These are phyloP conservation scores for Coriaria nepalensis DNA, from an alignment of 306 rosid species.

Conservation along the genomic window DNA sequence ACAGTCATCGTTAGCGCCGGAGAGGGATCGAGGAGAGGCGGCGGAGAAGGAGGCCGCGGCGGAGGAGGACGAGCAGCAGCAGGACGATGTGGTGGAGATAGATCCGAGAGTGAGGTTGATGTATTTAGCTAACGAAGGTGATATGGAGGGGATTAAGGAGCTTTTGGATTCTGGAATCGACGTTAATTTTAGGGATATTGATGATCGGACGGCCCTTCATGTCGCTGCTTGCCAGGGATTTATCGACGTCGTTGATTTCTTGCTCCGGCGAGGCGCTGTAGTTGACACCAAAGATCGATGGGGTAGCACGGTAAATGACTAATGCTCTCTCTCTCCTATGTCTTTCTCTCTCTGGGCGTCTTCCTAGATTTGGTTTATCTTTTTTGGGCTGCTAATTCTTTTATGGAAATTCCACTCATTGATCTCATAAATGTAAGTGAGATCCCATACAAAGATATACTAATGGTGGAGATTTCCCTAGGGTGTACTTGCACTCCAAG, in stretches of 20 bases:
- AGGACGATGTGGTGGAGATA: conserved; percentile 15
- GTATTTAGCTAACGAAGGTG: conserved; percentile 74
- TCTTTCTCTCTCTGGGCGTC: neutral
- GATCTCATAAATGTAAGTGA: no score
- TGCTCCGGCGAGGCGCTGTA: conserved; percentile 53
- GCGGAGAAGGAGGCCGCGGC: conserved; percentile 9
- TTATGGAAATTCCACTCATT: no score
- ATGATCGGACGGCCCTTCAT: conserved; percentile 79
- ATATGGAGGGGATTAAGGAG: conserved; percentile 67
- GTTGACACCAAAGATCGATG: conserved; percentile 65
- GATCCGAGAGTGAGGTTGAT: conserved; percentile 60
- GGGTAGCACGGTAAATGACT: conserved; percentile 68
- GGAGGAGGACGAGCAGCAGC: conserved; percentile 9
- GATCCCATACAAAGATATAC: no score
- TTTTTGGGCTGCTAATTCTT: no score
- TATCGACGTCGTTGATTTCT: conserved; percentile 46
- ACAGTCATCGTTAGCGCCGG: conserved; percentile 91
- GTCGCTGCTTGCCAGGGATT: conserved; percentile 73
- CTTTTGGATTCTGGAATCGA: conserved; percentile 45
- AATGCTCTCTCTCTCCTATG: neutral
- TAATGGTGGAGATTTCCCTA: no score
- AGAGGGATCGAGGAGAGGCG: conserved; percentile 7
- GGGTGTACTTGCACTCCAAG: no score
- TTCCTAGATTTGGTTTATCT: no score
- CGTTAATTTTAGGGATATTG: conserved; percentile 67